phyloP scores from a whole-genome alignment of 805 yeast genomes.

The Cyberlindnera amylophila region DNA sequence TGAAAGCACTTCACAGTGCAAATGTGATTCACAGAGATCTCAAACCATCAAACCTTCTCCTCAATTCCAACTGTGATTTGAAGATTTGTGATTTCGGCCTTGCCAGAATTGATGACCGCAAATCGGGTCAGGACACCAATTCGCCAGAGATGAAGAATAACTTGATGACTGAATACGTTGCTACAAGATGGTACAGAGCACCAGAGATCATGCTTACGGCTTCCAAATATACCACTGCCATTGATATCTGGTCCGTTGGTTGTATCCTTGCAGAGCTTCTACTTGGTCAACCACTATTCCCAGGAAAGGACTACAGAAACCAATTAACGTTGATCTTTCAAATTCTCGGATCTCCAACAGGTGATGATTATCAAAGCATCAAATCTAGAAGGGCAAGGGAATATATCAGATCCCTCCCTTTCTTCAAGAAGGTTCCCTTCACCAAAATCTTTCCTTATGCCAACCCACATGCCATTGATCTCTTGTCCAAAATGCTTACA shows the following conservation, averaged over 20 bases:
- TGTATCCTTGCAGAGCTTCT: conserved; percentile 92
- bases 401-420: conserved; percentile 77
- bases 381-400: conserved; percentile 84
- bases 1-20: conserved; percentile 90
- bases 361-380: conserved; percentile 70
- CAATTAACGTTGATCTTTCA: conserved; percentile 84
- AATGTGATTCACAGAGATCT: conserved; percentile 90
- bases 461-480: conserved; percentile 65
- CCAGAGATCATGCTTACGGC: conserved; percentile 97
- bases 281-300: conserved; percentile 82
- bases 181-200: conserved; percentile 96
- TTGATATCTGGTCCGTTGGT: conserved; percentile 96
- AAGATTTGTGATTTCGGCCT: conserved; percentile 94
- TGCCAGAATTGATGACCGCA: conserved; percentile 46
- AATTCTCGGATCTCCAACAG: conserved; percentile 81
- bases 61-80: conserved; percentile 90
- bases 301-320: conserved; percentile 91
- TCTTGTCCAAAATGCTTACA: conserved; percentile 60
- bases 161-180: conserved; percentile 94
- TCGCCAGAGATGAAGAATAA: conserved; percentile 63
- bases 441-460: conserved; percentile 42
- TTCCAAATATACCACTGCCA: conserved; percentile 89
- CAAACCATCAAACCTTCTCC: conserved; percentile 81
- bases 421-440: conserved; percentile 57
- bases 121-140: conserved; percentile 31